phyloP scores from a whole-genome alignment of 1,139 yeast genomes.

The Yamadazyma blattariae region DNA sequence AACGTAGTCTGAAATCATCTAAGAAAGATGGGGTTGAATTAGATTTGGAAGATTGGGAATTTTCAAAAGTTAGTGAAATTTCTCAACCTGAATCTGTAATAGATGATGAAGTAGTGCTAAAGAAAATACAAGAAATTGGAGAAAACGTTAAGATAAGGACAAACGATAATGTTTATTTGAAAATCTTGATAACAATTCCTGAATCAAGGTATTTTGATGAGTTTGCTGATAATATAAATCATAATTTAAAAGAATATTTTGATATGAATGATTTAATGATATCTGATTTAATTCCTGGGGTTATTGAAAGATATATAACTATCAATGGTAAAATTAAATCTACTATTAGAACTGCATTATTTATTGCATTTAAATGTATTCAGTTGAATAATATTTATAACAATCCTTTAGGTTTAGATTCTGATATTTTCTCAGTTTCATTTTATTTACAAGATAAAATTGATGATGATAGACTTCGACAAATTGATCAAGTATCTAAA shows the following conservation, averaged over 20 bases:
- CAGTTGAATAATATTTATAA: conserved; percentile 23
- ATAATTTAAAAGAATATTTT: conserved; percentile 16
- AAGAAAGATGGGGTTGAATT: neutral
- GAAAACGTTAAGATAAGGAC: conserved; percentile 5
- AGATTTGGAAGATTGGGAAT: neutral
- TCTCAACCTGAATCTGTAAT: neutral
- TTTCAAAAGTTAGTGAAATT: neutral
- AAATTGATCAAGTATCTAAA: conserved; percentile 14
- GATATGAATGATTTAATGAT: conserved; percentile 19
- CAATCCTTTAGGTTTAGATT: conserved; percentile 28
- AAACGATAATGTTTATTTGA: conserved; percentile 11
- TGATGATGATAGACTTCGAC: conserved; percentile 10
- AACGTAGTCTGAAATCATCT: neutral
- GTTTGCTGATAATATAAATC: conserved; percentile 9
- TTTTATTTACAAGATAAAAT: conserved; percentile 10
- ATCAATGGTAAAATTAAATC: conserved; percentile 23
- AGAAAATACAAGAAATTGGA: conserved; percentile 1
- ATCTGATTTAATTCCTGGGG: conserved; percentile 22
- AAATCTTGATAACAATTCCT: conserved; percentile 22
- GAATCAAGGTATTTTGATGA: conserved; percentile 26
- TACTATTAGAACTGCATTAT: conserved; percentile 23
- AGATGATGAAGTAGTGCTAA: conserved; percentile 2
- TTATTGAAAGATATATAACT: conserved; percentile 26
- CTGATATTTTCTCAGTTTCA: conserved; percentile 23
- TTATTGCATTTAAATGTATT: conserved; percentile 20